A percentile compares a stretch with the other conserved stretches of the same genome.
These are phyloP conservation scores for Mycoemilia scoparia DNA, from an alignment of 192 early-diverging fungal species.

Conservation along the genomic window DNA sequence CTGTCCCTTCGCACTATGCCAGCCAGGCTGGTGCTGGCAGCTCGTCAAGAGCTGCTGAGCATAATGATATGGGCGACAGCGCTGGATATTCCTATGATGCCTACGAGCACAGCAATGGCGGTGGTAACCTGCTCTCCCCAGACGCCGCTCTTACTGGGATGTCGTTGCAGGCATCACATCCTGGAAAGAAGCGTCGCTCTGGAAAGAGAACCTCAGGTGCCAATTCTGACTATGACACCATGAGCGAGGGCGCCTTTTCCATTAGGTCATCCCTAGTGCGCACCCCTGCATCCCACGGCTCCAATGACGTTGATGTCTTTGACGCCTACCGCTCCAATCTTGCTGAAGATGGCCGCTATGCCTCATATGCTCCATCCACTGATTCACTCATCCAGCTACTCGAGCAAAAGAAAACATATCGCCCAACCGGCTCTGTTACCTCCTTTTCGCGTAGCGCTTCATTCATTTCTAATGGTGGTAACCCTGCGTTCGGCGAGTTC, in stretches of 20 bases:
- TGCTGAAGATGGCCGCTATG: constrained; percentile 47
- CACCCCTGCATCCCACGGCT: constrained; percentile 30
- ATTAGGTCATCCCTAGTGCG: constrained; percentile 35
- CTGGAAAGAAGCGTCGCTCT: constrained; percentile 24
- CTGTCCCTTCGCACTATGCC: too few relatives aligned
- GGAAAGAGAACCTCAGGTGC: constrained; percentile 11
- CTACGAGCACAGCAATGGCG: constrained; percentile 4
- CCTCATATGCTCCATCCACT: constrained; percentile 44
- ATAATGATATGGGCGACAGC: constrained; percentile 1
- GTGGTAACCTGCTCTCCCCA: constrained; percentile 22
- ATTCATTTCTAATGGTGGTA: constrained; percentile 30
- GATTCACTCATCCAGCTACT: constrained; percentile 48
- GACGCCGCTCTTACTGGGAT: constrained; percentile 26
- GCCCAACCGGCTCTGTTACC: constrained; percentile 33
- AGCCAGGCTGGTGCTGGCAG: too few relatives aligned
- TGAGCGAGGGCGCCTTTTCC: constrained; percentile 34
- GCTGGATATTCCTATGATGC: too few relatives aligned
- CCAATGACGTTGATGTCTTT: constrained; percentile 32
- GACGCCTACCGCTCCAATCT: constrained; percentile 26
- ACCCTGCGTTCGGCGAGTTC: constrained; percentile 29
- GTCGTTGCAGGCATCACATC: constrained; percentile 26
- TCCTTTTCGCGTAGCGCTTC: constrained; percentile 36
- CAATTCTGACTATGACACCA: constrained; percentile 29
- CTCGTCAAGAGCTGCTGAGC: too few relatives aligned
- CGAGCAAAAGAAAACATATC: constrained; percentile 41